Percentiles rank a stretch among this genome's conserved stretches.
Conservation (phyloP, 2,329 filamentous ascomycete species). For the Colletotrichum tanaceti region DNA sequence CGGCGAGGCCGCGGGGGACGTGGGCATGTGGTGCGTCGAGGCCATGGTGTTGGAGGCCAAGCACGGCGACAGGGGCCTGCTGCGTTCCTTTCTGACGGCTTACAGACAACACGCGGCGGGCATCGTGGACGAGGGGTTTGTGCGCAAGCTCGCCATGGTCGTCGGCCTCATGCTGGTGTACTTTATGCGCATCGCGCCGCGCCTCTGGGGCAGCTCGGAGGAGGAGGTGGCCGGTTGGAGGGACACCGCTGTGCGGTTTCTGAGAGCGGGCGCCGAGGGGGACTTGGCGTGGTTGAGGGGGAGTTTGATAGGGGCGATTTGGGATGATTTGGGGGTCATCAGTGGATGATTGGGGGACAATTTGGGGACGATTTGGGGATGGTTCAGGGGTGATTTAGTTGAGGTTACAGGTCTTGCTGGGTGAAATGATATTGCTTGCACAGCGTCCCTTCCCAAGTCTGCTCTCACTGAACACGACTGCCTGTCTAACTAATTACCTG, state of each 20-base stretch:
- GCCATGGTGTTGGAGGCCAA: not conserved
- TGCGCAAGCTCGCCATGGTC: not conserved
- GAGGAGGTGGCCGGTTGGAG: conserved; percentile 2
- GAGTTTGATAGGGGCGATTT: no score
- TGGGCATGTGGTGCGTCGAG: conserved; percentile 18
- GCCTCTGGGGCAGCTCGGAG: conserved; percentile 5
- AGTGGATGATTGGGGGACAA: no score
- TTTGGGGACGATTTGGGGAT: no score
- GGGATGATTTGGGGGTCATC: no score
- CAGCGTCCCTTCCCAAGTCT: no score
- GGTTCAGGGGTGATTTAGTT: no score
- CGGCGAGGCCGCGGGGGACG: conserved; percentile 1
- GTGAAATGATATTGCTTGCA: no score
- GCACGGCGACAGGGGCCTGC: not conserved
- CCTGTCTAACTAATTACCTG: no score
- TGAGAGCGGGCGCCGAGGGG: not conserved
- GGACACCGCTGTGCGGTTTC: not conserved
- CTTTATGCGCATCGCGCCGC: not conserved
- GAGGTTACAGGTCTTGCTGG: no score
- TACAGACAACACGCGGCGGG: not conserved
- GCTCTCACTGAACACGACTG: no score
- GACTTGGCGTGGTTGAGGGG: not conserved
- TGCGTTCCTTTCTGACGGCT: conserved; percentile 2
- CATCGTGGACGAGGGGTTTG: not conserved
- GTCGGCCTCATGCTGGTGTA: conserved; percentile 1